phyloP scores from a whole-genome alignment of 805 yeast genomes.

The Torulaspora indica region DNA sequence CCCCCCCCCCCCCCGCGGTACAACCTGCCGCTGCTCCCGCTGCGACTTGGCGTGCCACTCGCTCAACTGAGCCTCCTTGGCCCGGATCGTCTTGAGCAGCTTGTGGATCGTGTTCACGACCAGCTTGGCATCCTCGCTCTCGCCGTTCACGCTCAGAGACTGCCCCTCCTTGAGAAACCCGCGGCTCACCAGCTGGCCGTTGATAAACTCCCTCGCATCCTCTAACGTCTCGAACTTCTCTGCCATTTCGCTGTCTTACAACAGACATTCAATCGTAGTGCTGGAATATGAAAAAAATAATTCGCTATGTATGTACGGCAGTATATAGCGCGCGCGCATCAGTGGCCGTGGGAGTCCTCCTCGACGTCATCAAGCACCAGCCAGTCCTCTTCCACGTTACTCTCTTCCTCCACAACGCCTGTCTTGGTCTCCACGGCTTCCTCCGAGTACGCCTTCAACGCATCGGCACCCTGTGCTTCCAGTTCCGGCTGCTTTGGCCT shows the following conservation, averaged over 20 bases:
- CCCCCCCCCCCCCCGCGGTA: too few species aligned
- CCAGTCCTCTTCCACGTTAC: slow-evolving; percentile 56
- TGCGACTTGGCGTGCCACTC: slow-evolving; percentile 3
- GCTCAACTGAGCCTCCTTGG: slow-evolving; percentile 14
- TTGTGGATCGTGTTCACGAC: slow-evolving; percentile 25
- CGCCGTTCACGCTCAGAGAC: slow-evolving; percentile 3
- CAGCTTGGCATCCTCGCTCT: slow-evolving; percentile 17
- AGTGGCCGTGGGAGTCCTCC: slow-evolving; percentile 39
- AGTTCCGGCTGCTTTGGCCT: slow-evolving; percentile 70
- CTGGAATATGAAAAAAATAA: slow-evolving; percentile 8
- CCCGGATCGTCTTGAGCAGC: slow-evolving; percentile 15
- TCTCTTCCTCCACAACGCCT: slow-evolving; percentile 27
- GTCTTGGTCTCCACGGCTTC: slow-evolving; percentile 66
- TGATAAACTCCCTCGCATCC: slow-evolving; percentile 24
- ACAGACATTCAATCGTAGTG: background rate
- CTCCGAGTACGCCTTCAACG: slow-evolving; percentile 62
- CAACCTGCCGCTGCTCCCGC: background rate
- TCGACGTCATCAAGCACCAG: slow-evolving; percentile 70
- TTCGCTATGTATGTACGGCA: slow-evolving; percentile 8
- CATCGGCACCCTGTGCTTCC: slow-evolving; percentile 63
- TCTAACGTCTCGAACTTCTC: slow-evolving; percentile 16
- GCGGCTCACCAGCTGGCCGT: slow-evolving; percentile 18
- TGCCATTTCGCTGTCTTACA: slow-evolving; percentile 1
- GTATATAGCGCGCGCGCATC: background rate
- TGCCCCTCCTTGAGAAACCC: slow-evolving; percentile 17